These are phyloP conservation scores for Sherardia arvensis DNA, from an alignment of 257 asterid genomes.

Conservation along the genomic window DNA sequence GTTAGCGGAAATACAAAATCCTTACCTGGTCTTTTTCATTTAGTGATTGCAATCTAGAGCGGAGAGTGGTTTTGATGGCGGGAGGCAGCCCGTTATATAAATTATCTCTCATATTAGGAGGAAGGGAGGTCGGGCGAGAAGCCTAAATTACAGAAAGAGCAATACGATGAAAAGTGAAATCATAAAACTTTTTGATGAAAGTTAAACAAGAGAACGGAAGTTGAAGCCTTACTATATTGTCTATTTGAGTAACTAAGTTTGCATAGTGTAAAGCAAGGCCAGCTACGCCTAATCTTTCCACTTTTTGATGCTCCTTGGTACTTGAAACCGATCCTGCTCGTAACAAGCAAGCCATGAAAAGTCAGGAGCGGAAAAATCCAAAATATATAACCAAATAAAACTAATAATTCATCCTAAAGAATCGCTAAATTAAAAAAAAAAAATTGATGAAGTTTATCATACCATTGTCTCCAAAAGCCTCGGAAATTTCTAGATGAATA, in stretches of 20 bases:
- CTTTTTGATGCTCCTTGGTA: conserved; percentile 37
- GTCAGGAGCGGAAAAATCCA: conserved; percentile 8
- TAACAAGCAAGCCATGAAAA: background rate
- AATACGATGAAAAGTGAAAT: conserved; percentile 3
- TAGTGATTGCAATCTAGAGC: conserved; percentile 29
- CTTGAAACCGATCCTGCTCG: conserved; percentile 44
- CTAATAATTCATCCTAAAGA: background rate
- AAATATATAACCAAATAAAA: background rate
- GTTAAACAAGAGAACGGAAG: background rate
- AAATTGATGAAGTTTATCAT: conserved; percentile 10
- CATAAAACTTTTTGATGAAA: background rate
- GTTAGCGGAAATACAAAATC: background rate
- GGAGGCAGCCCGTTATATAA: conserved; percentile 85
- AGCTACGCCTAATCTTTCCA: conserved; percentile 78
- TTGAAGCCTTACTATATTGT: conserved; percentile 65
- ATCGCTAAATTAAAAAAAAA: background rate
- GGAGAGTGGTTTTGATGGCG: conserved; percentile 51
- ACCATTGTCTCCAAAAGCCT: conserved; percentile 78
- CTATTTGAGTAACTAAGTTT: conserved; percentile 81
- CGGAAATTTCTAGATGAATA: conserved; percentile 73
- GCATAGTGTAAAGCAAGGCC: conserved; percentile 98
- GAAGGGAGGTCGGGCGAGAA: conserved; percentile 87
- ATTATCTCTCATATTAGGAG: conserved; percentile 86
- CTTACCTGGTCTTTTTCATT: conserved; percentile 61
- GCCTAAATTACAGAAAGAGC: conserved; percentile 39